These are phyloP conservation scores for Pulveroboletus sp. DNA, from an alignment of 768 basidiomycete genomes.

Conservation along the genomic window DNA sequence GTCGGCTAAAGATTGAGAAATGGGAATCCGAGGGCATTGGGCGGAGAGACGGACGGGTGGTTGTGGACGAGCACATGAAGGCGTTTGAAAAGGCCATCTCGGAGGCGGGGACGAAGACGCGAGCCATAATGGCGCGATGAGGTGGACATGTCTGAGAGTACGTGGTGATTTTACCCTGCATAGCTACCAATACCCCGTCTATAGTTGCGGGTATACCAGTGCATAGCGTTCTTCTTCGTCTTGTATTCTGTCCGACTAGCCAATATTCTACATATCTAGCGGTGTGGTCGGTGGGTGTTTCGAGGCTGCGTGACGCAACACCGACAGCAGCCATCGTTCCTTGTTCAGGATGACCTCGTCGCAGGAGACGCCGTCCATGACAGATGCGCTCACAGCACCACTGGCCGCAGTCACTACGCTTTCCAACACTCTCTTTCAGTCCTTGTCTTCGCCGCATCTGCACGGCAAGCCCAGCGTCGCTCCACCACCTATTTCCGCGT, in stretches of 20 bases:
- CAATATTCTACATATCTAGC: no score
- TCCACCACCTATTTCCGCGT: conserved; percentile 50
- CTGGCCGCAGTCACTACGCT: conserved; percentile 58
- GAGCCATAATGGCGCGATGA: conserved; percentile 77
- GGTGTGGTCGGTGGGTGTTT: no score
- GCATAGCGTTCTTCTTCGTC: conserved; percentile 16
- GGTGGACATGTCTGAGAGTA: neutral
- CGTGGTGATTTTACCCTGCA: no score
- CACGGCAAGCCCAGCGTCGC: conserved; percentile 21
- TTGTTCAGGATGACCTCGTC: conserved; percentile 6
- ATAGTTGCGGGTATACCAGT: conserved; percentile 10
- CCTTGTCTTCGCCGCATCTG: conserved; percentile 59
- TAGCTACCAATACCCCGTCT: conserved; percentile 4
- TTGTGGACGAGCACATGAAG: conserved; percentile 73
- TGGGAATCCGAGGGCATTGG: conserved; percentile 63
- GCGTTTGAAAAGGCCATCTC: conserved; percentile 70
- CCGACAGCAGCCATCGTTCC: neutral
- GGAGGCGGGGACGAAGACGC: conserved; percentile 72
- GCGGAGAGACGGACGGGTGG: conserved; percentile 53
- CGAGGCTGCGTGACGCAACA: no score
- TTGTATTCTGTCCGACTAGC: conserved; percentile 3
- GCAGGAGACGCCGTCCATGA: conserved; percentile 39
- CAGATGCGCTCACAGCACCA: conserved; percentile 55
- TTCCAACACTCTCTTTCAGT: conserved; percentile 65
- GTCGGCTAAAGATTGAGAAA: conserved; percentile 66